These are phyloP conservation scores for Pseudozyma pruni DNA, from an alignment of 1,284 basidiomycete species.

Conservation along the genomic window DNA sequence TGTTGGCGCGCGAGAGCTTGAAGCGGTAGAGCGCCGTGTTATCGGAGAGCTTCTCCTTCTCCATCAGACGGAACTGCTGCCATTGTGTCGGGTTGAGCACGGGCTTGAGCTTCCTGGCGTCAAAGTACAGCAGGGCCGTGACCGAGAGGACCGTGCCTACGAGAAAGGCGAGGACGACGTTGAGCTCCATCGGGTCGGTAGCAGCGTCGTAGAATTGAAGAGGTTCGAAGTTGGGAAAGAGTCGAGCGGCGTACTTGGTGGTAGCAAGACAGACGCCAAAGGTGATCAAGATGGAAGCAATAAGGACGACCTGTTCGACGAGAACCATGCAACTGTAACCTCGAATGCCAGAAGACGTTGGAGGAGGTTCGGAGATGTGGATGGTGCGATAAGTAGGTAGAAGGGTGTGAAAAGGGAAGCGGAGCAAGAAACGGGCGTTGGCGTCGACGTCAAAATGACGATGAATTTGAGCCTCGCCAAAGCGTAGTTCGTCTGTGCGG, in stretches of 20 bases:
- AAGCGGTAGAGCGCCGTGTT: slow-evolving; percentile 97
- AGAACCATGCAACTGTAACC: slow-evolving; percentile 34
- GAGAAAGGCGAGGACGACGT: slow-evolving; percentile 57
- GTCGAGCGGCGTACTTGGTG: slow-evolving; percentile 32
- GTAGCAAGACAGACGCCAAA: slow-evolving; percentile 45
- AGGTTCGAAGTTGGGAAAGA: slow-evolving; percentile 39
- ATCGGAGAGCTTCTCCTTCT: slow-evolving; percentile 87
- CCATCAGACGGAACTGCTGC: slow-evolving; percentile 82
- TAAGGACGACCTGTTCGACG: slow-evolving; percentile 41
- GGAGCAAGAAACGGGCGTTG: too few species aligned
- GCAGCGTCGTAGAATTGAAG: slow-evolving; percentile 54
- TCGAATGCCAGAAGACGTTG: not conserved
- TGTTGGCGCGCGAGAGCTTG: slow-evolving; percentile 77
- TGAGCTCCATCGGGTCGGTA: slow-evolving; percentile 61
- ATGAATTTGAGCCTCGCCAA: too few species aligned
- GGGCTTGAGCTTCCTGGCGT: slow-evolving; percentile 69
- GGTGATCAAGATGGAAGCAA: slow-evolving; percentile 49
- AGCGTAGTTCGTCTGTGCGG: too few species aligned
- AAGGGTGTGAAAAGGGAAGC: not conserved
- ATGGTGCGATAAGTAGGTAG: not conserved
- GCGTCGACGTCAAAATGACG: too few species aligned
- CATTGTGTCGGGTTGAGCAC: slow-evolving; percentile 80
- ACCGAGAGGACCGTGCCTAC: slow-evolving; percentile 56
- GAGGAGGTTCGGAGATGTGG: not conserved
- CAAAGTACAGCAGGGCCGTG: slow-evolving; percentile 54